Evolutionary conservation across 1,284 basidiomycete genomes (phyloP), one percentile per base, ranked within the genome.

Genomic region (Caloboletus inedulis): DNA sequence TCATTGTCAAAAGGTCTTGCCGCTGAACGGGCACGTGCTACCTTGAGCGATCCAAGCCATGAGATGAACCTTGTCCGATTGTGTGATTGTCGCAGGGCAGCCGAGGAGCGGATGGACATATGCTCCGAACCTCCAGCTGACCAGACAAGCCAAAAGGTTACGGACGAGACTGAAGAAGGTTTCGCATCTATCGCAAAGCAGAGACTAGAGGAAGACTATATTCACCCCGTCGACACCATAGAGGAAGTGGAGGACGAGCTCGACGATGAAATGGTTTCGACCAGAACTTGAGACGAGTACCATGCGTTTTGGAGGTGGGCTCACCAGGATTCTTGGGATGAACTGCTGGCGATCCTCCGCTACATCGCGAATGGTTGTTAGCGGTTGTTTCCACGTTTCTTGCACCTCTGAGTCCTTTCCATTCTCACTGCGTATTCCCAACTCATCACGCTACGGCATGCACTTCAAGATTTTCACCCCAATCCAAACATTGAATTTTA

Each of bases 1-100:
- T 74, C 76, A 6, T 72, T 87, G 25, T 82, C 85, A 2, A 87
- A 83, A 61, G 83, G 82, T 25, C 74, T 83, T 40, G 85, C 80
- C 3, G 77, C 86, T 2, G 82, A 86, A 62, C 71, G 76, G 19
- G 85, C 87, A 0, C 69, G 79, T 29, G 62, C 68, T 18, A 66
- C 80, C 30, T 72, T 90, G 48, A 72, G 70, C 47, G 78, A 87
- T 53, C 55, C 69, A 3, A 62, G 60, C 14, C 77, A 75, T 23
- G 73, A 76, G 2, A 73, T 74, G 49, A 69, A 64, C 30, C 66
- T 88, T 31, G 55, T 60, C 0, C 65, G 70, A 12, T 47, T 89
- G n/a, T 89, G 87, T 60, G 68, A 75, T 45, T 89, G 87, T 59
- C 66, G 62, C 43, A 62, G 37, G 53, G 53, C 45, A 41, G 51